A percentile compares a stretch with the other conserved stretches of the same genome.
These are phyloP conservation scores for Yamadazyma dendronema DNA, from an alignment of 1,139 yeast species.

Conservation along the genomic window DNA sequence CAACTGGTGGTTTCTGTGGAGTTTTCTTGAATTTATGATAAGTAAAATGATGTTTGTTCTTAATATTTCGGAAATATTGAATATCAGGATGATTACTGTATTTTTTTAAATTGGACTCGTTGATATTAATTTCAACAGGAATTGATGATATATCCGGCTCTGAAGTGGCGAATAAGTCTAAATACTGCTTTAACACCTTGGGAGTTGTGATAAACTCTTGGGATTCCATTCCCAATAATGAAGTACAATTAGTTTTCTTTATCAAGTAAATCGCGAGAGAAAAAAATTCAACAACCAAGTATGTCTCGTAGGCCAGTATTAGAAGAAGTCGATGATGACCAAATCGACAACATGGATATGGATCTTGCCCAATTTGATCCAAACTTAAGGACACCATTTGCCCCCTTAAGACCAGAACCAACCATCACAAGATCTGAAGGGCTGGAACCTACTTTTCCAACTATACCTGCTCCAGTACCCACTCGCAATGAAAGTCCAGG, in stretches of 20 bases:
- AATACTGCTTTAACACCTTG: conserved; percentile 29
- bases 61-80: conserved; percentile 37
- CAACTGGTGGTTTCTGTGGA: conserved; percentile 12
- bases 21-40: conserved; percentile 32
- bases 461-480: conserved; percentile 20
- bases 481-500: conserved; percentile 7
- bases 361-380: conserved; percentile 92
- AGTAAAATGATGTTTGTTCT: conserved; percentile 34
- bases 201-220: conserved; percentile 18
- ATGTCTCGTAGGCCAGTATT: conserved; percentile 66
- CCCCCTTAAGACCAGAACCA: conserved; percentile 63
- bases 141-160: conserved; percentile 17
- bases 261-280: too few species aligned
- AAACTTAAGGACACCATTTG: conserved; percentile 60
- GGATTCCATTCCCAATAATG: background rate
- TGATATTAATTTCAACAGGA: conserved; percentile 10
- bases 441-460: conserved; percentile 23
- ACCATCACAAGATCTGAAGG: conserved; percentile 66
- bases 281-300: conserved; percentile 3
- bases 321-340: conserved; percentile 86
- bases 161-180: conserved; percentile 25
- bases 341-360: conserved; percentile 89
- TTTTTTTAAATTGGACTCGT: conserved; percentile 8
- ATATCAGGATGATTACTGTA: conserved; percentile 36
- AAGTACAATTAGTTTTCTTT: too few species aligned